Base-by-base conservation (phyloP, 73 alveolate species). In the Paramecium caudatum region DNA sequence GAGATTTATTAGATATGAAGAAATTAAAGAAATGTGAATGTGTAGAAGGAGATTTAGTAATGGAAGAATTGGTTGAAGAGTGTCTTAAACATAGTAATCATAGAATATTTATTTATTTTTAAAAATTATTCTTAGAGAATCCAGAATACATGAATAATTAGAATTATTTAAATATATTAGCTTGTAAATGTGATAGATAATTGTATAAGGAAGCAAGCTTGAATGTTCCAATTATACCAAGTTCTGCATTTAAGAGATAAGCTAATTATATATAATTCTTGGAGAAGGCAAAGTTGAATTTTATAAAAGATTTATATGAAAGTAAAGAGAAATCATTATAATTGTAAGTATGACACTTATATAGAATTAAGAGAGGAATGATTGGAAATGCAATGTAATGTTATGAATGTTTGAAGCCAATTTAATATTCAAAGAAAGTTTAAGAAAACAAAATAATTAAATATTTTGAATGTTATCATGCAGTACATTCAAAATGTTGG, bases 21-120 rank as follows among this genome's bases (percentile, higher is more conserved):
- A 74, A 19, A 23, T 34, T 74, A 39, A 74, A 43, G 47, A 27
- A 74, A 74, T 74, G 88, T 74, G 88, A 74, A 74, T 41, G 62
- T 10, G 16, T 74, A 8, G 88, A 74, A 37, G 43, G 43, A 36
- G 43, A 74, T 9, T 41, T 17, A 19, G 19, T 74, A 37, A 19
- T 41, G 39, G 88, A 74, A 39, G 88, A 74, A 21, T 41, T 74
- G 0, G 32, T 74, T 27, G 88, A 74, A 37, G 68, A 45, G 19
- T 27, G 43, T 13, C 46, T 74, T 1, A n/a, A 74, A 37, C 32
- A 43, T 39, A 27, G 17, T 2, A 8, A 74, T 15, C 17, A 74
- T 13, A 37, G 19, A 41, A 19, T 45, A 3, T 39, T 74, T 3
- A 37, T 74, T 45, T 74, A 74, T 45, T 74, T 74, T 45, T 12